Base-by-base conservation (phyloP, 768 basidiomycete species). In the Xanthoconium stramineum region DNA sequence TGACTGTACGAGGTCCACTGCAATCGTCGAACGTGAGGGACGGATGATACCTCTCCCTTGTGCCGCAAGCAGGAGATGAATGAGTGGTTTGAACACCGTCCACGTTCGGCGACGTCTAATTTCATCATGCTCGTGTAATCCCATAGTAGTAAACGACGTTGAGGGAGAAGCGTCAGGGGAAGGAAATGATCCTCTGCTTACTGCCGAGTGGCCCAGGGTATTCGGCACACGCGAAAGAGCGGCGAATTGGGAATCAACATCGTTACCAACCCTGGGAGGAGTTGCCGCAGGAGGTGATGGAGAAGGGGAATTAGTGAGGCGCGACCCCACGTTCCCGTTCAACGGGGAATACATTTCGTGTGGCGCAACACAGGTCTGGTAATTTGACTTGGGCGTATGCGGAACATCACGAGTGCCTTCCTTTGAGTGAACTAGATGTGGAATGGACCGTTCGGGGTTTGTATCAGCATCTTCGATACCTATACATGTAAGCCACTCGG, bases 1-100 rank as follows among this genome's bases (percentile, higher is more conserved):
- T 20, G 17, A 32, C 30, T 63, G 47, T n/a, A 61, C 8, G 2
- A 83, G 65, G 14, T 72, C 69, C 14, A 61, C 0, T 6, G 75
- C 77, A 19, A 83, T 55, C 1, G 9, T 56, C 15, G 78, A 76
- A n/a, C 80, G 77, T 5, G 71, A 65, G 13, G 79, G 72, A 17
- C 62, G 71, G 29, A 38, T 0, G 29, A 65, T 54, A 5, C 78
- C 78, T 6, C 67, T 70, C 15, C 58, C 56, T 33, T 61, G 66
- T 24, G 59, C 62, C 35, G 55, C 59, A 17, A 70, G 50, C 33
- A 72, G 50, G 52, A 51, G 43, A 13, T 61, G 38, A 30, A 72
- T 60, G 49, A 72, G 63, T 29, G 72, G 60, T 35, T 58, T 57
- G 57, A 80, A 80, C 46, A 55, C 57, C 19, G 55, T 19, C 51